phyloP scores from a whole-genome alignment of 192 early-diverging fungal species.

The Obelidium mucronatum region DNA sequence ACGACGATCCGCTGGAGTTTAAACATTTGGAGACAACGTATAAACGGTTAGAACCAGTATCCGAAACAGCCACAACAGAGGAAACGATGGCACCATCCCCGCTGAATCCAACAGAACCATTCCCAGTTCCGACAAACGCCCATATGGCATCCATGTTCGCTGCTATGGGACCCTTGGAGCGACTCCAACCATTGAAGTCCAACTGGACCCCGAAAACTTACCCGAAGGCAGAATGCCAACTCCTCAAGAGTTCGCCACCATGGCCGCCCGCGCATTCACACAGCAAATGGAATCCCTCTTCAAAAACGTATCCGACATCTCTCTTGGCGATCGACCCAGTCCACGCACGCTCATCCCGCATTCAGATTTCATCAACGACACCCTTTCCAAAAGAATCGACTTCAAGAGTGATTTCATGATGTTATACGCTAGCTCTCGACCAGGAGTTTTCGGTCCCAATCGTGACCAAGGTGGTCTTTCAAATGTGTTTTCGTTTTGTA shows the following conservation, averaged over 20 bases:
- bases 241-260: background rate
- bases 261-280: constrained; percentile 1
- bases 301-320: background rate
- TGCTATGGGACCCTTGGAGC: background rate
- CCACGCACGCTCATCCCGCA: constrained; percentile 27
- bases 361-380: constrained; percentile 19
- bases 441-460: background rate
- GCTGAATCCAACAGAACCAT: background rate
- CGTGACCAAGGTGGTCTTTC: background rate
- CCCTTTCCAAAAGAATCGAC: constrained; percentile 1
- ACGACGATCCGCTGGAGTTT: constrained; percentile 23
- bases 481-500: constrained; percentile 3
- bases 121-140: background rate
- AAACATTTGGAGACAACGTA: constrained; percentile 3
- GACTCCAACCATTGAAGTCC: background rate
- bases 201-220: background rate
- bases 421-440: constrained; percentile 7
- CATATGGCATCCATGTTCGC: background rate
- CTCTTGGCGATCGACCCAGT: constrained; percentile 13
- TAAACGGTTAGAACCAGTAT: too few relatives aligned
- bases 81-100: too few relatives aligned
- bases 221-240: background rate
- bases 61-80: too few relatives aligned
- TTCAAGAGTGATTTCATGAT: constrained; percentile 11
- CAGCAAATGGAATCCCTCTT: background rate